Evolutionary conservation across 2,329 filamentous ascomycete genomes (phyloP).

Genomic region (Raffaelea arxii): DNA sequence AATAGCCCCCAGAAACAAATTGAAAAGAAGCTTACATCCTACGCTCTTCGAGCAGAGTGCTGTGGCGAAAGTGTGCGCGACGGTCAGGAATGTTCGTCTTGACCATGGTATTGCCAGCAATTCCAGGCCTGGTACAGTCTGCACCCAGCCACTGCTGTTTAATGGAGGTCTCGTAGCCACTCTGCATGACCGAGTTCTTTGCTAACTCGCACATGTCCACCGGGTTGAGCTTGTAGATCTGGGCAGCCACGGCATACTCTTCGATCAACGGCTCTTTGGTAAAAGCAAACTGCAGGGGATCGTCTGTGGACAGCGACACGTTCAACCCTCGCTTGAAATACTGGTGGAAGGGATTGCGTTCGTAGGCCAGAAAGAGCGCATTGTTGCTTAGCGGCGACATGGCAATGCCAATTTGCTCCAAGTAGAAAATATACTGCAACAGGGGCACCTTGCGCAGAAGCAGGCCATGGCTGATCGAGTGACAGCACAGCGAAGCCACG

Average conservation of each 20-base stretch:
- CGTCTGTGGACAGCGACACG: slow-evolving; percentile 91
- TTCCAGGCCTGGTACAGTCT: slow-evolving; percentile 68
- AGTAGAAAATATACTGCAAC: slow-evolving; percentile 93
- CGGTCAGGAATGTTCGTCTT: slow-evolving; percentile 97
- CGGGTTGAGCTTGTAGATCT: slow-evolving; percentile 94
- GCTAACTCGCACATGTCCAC: slow-evolving; percentile 98
- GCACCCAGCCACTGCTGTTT: slow-evolving; percentile 88
- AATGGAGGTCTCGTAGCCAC: slow-evolving; percentile 79
- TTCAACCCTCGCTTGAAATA: slow-evolving; percentile 95
- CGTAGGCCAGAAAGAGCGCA: slow-evolving; percentile 89
- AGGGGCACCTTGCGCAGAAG: slow-evolving; percentile 88
- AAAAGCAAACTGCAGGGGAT: slow-evolving; percentile 94
- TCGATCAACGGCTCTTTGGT: slow-evolving; percentile 97
- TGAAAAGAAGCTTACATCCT: slow-evolving; percentile 56
- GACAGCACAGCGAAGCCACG: slow-evolving; percentile 81
- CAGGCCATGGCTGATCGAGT: slow-evolving; percentile 94
- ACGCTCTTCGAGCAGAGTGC: slow-evolving; percentile 75
- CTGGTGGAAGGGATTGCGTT: slow-evolving; percentile 89
- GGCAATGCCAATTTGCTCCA: slow-evolving; percentile 95
- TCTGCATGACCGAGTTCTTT: slow-evolving; percentile 91
- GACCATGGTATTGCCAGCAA: slow-evolving; percentile 79
- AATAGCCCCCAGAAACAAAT: not conserved
- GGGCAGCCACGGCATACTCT: slow-evolving; percentile 93
- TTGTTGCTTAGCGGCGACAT: slow-evolving; percentile 99
- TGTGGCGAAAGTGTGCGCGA: slow-evolving; percentile 78